Evolutionary conservation across 2,329 filamentous ascomycete genomes (phyloP).

Genomic region (Fusarium compactum): DNA sequence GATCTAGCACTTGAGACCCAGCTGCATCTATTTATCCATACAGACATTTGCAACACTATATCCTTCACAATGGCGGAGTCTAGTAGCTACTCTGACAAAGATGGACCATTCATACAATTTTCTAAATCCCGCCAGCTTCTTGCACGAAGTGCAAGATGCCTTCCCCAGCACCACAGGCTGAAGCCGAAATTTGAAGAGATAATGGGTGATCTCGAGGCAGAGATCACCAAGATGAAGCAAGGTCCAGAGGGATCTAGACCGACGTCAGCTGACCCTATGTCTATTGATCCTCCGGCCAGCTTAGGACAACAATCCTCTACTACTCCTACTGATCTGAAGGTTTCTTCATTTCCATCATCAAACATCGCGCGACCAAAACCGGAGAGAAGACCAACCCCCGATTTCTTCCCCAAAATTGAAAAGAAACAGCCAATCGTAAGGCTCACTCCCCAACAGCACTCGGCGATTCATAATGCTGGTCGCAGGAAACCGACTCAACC

Average conservation of each 20-base stretch:
- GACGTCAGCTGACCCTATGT: fast-evolving
- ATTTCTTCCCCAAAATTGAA: background rate
- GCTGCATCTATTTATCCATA: no score
- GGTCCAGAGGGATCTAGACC: background rate
- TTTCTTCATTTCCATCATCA: background rate
- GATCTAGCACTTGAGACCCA: no score
- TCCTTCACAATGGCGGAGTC: background rate
- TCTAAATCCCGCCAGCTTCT: background rate
- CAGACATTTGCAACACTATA: no score
- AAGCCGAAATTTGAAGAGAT: background rate
- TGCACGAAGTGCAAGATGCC: background rate
- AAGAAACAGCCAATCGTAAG: fast-evolving
- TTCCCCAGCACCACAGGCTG: background rate
- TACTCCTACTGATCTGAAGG: fast-evolving
- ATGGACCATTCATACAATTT: background rate
- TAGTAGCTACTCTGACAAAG: background rate
- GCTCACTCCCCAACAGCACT: background rate
- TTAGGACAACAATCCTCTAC: background rate
- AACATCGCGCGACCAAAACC: background rate
- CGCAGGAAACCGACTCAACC: background rate
- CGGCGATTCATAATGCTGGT: fast-evolving
- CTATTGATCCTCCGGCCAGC: background rate
- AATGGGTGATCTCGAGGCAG: background rate
- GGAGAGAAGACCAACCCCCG: background rate
- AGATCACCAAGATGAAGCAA: background rate